Base-by-base conservation (phyloP, 2,329 filamentous ascomycete species). In the Falciphora oryzae region DNA sequence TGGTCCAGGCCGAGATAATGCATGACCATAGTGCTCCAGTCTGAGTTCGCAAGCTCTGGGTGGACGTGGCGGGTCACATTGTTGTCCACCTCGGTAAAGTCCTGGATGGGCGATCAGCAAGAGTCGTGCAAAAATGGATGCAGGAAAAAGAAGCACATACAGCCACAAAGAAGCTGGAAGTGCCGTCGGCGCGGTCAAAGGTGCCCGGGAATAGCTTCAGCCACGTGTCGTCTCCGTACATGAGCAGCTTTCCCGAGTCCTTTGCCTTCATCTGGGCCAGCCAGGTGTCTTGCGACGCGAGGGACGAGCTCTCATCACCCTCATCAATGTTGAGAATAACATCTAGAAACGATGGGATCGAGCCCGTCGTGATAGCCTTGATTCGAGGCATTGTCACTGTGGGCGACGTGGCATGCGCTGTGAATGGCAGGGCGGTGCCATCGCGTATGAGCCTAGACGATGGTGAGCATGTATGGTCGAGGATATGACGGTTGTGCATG, bases 161-260 rank as follows among this genome's bases (percentile, higher is more conserved):
- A 76, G 95, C 93, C 70, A 99, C 95, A 76, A 98, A 99, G 76
- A 99, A 99, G 78, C 94, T 98, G 65, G 93, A 93, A 2, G 95
- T 99, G 61, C 96, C 95, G 76, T 99, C 96, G 62, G 88, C 83
- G 57, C 93, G 88, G 70, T 89, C 87, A 78, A 99, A 99, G 61
- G 90, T 92, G 22, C 85, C 87, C 0, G 95, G 95, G 71, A 99
- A 99, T 18, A 99, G 82, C 79, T 97, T 98, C 70, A 99, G 80
- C 96, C 95, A 99, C 27, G 95, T 99, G 75, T 99, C 95, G 73
- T 99, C 95, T 61, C 95, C 95, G 73, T 95, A 97, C 89, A 99
- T 95, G 74, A 97, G 81, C 67, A 98, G 82, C 71, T 91, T 93
- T 27, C 91, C 92, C 25, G 79, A 75, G 29, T 81, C 79, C 71